Evolutionary conservation across 164 flowering plant species (phyloP), one percentile per base, ranked within the genome.

Genomic region (Hamamelis virginiana): DNA sequence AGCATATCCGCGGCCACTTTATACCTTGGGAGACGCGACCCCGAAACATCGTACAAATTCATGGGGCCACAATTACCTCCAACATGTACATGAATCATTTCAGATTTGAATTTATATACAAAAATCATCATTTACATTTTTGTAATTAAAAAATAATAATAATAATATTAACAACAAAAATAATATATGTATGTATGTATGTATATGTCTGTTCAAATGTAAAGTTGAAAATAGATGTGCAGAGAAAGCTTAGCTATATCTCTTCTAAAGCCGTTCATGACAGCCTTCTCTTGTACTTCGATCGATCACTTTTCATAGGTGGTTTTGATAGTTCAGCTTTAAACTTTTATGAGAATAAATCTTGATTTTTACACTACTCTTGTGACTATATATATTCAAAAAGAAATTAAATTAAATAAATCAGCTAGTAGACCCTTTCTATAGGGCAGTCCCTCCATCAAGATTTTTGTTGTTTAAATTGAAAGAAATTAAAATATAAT

Each of bases 21-120:
- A 33, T 65, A 45, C 59, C 59, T 52, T 16, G 69, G 61, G 69
- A n/a, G n/a, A 66, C 55, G 56, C 69, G 69, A 55, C 61, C 61
- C 48, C 15, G 21, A 53, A 67, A 45, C 43, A 23, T 57, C 52
- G 69, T 41, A 67, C 59, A 25, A 44, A 4, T 67, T 57, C 28
- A 57, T 45, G 70, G 70, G 53, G 43, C 63, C 52, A 57, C 38
- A 4, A 43, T 44, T 57, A 66, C 26, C 16, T 55, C 21, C 58
- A 55, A 56, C 1, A 25, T 10, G 18, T 38, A n/a, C n/a, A 14
- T 11, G 13, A 18, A 67, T 43, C 16, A 10, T 55, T 58, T 57
- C 26, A 19, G 62, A 57, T 67, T 67, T 57, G 62, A 57, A 43
- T 52, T 44, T 63, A 44, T 21, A 56, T 67, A 9, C 23, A 19